Evolutionary conservation across 495 filamentous ascomycete genomes (phyloP).

Genomic region (Schizothecium vesticola): DNA sequence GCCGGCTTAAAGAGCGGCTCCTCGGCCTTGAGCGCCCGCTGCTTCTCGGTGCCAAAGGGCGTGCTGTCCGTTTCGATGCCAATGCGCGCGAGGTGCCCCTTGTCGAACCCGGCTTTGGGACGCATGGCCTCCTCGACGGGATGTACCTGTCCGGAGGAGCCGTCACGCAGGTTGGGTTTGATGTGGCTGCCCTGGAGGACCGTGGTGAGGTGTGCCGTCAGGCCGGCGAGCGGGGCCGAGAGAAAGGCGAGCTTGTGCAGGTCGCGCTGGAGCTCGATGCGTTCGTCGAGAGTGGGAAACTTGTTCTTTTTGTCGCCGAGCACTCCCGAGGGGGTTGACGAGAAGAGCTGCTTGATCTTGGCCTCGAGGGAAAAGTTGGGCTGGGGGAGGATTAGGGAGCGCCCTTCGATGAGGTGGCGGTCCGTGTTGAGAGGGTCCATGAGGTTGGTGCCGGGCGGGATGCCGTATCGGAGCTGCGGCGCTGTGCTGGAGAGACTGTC

Average conservation of each 20-base stretch:
- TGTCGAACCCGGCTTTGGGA: not conserved
- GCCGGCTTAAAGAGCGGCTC: constrained; percentile 37
- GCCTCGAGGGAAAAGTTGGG: constrained; percentile 33
- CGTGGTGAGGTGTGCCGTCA: constrained; percentile 41
- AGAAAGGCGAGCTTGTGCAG: constrained; percentile 29
- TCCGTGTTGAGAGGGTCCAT: constrained; percentile 18
- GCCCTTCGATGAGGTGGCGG: constrained; percentile 29
- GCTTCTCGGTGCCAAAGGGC: constrained; percentile 24
- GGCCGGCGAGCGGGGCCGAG: constrained; percentile 37
- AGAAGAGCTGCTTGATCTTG: constrained; percentile 33
- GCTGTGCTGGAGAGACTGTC: constrained; percentile 1
- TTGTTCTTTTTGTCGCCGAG: not conserved
- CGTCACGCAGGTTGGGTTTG: constrained; percentile 29
- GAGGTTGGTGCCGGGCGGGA: not conserved
- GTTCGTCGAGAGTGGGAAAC: not conserved
- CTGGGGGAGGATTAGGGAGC: constrained; percentile 43
- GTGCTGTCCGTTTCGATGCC: constrained; percentile 24
- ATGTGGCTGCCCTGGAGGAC: constrained; percentile 38
- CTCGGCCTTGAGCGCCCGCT: not conserved
- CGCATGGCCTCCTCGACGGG: constrained; percentile 17
- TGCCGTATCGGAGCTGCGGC: not conserved
- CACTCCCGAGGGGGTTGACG: constrained; percentile 17
- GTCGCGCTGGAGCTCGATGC: not conserved
- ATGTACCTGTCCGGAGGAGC: not conserved
- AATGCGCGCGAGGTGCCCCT: constrained; percentile 13